phyloP scores from a whole-genome alignment of 768 basidiomycete genomes.

The Coprinopsis sp. region DNA sequence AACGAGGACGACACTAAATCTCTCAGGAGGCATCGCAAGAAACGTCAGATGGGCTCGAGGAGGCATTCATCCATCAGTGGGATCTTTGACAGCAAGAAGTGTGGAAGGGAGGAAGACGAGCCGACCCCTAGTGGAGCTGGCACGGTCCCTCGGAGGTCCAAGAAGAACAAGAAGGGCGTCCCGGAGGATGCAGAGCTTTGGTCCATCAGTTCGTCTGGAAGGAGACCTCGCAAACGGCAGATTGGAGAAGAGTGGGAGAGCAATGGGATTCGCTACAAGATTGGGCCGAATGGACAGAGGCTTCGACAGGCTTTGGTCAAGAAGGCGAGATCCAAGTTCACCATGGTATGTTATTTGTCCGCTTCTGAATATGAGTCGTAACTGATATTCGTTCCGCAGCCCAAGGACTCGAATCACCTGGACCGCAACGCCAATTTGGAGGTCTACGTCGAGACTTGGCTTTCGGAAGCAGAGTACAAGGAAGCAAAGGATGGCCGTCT shows the following conservation, averaged over 20 bases:
- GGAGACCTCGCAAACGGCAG: slow-evolving; percentile 46
- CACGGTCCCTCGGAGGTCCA: too few relatives aligned
- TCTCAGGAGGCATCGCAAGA: slow-evolving; percentile 41
- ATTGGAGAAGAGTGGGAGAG: slow-evolving; percentile 77
- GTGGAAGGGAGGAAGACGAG: slow-evolving; percentile 53
- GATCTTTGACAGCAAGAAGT: slow-evolving; percentile 49
- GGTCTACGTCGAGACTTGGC: slow-evolving; percentile 75
- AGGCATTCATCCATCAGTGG: slow-evolving; percentile 46
- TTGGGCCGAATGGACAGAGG: slow-evolving; percentile 64
- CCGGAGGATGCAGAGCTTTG: too few relatives aligned
- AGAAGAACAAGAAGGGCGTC: too few relatives aligned
- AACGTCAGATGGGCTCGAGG: slow-evolving; percentile 52
- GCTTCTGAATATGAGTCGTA: background rate
- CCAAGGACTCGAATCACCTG: slow-evolving; percentile 72
- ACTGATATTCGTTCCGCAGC: slow-evolving; percentile 36
- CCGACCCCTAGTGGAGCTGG: slow-evolving; percentile 28
- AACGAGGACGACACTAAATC: slow-evolving; percentile 37
- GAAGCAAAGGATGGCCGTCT: slow-evolving; percentile 56
- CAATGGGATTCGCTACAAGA: slow-evolving; percentile 66
- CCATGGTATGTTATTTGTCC: slow-evolving; percentile 52
- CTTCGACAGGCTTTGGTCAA: slow-evolving; percentile 68
- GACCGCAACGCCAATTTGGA: slow-evolving; percentile 65
- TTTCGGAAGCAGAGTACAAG: slow-evolving; percentile 68
- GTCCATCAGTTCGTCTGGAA: too few relatives aligned
- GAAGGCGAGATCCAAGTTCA: slow-evolving; percentile 62